These are phyloP conservation scores for Garcia nutans DNA, from an alignment of 345 rosid genomes.

Conservation along the genomic window DNA sequence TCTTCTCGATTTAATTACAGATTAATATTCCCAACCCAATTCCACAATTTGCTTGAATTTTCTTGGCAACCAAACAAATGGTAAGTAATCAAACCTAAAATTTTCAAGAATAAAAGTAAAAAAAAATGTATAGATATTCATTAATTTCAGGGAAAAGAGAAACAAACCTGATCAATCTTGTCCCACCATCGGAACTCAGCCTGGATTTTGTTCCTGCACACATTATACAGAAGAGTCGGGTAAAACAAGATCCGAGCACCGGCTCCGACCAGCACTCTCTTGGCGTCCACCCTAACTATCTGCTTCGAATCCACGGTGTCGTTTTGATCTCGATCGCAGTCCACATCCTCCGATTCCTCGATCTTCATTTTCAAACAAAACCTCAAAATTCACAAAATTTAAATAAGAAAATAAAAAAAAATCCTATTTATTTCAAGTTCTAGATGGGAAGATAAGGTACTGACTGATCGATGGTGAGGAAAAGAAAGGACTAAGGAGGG, in stretches of 20 bases:
- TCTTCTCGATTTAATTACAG: background rate
- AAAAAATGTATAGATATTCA: background rate
- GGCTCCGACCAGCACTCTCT: slow-evolving; percentile 58
- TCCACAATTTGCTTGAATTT: background rate
- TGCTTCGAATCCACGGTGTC: slow-evolving; percentile 19
- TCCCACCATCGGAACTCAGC: slow-evolving; percentile 77
- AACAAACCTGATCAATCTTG: slow-evolving; percentile 54
- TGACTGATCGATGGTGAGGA: background rate
- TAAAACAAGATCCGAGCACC: slow-evolving; percentile 69
- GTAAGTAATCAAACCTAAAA: background rate
- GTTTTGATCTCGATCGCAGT: slow-evolving; percentile 22
- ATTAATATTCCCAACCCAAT: background rate
- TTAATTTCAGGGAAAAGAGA: slow-evolving; percentile 1
- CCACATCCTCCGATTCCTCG: slow-evolving; percentile 45
- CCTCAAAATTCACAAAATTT: background rate
- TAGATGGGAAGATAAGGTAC: background rate
- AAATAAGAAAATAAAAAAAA: background rate
- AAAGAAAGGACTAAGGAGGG: background rate
- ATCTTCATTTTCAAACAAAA: slow-evolving; percentile 42
- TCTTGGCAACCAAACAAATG: background rate
- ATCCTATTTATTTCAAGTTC: background rate
- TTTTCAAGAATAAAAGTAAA: background rate
- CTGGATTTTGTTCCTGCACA: slow-evolving; percentile 57
- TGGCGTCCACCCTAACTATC: slow-evolving; percentile 38
- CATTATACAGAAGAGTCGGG: slow-evolving; percentile 69